phyloP scores from a whole-genome alignment of 768 basidiomycete genomes.

The Naganishia vaughanmartiniae region DNA sequence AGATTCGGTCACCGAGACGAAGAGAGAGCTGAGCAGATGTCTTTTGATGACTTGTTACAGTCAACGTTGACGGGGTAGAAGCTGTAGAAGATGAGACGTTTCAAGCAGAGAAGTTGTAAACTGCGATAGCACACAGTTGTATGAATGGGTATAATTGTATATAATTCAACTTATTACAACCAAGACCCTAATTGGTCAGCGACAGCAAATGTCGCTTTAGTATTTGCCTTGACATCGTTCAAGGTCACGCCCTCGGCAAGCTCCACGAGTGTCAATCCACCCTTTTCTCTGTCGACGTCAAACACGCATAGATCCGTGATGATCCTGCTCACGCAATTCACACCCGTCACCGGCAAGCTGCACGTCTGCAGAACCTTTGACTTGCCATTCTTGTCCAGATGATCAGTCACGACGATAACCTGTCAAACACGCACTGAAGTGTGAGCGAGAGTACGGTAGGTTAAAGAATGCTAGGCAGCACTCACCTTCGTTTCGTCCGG shows the following conservation, averaged over 20 bases:
- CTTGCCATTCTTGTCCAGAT: constrained; percentile 81
- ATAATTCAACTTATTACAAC: not conserved
- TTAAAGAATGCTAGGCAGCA: not conserved
- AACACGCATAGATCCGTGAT: constrained; percentile 90
- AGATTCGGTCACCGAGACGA: not conserved
- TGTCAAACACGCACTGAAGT: constrained; percentile 38
- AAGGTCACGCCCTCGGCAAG: constrained; percentile 76
- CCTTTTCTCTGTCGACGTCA: constrained; percentile 68
- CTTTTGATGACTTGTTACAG: not conserved
- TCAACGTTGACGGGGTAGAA: not conserved
- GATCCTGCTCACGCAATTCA: constrained; percentile 80
- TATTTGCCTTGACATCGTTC: constrained; percentile 81
- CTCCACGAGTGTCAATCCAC: constrained; percentile 72
- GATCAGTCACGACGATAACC: constrained; percentile 82
- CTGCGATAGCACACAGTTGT: not conserved
- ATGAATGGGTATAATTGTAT: not conserved
- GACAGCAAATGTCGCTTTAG: constrained; percentile 70
- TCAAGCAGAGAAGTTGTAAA: not conserved
- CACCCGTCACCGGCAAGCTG: constrained; percentile 80
- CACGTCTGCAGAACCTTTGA: constrained; percentile 84
- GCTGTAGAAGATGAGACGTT: not conserved
- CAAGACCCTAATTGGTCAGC: constrained; percentile 32
- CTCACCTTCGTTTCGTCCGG: constrained; percentile 78
- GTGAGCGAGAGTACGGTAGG: not conserved
- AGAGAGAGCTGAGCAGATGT: not conserved